Evolutionary conservation across 2,329 filamentous ascomycete species (phyloP), one percentile per base, ranked within the genome.

Genomic region (Phyllachora maydis): DNA sequence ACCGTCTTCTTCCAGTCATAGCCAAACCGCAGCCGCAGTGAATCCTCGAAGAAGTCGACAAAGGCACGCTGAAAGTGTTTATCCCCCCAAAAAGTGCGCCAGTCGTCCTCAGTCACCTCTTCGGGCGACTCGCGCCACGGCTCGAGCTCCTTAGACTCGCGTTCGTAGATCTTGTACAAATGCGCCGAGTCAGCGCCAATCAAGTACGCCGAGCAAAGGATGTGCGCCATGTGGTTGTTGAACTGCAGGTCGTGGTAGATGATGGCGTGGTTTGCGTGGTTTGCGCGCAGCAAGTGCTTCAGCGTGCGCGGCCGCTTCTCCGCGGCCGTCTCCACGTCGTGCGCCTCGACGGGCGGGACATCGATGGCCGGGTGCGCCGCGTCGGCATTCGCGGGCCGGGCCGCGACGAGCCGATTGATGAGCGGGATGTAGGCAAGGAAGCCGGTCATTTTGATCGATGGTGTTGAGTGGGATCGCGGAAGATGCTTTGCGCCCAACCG

Each of bases 31-130:
- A 65, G 51, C 3, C 78, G 82, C 15, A 95, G 55, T 38, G 81
- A 69, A 43, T 98, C 88, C 44, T 98, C 88, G 41, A 91, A 95
- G 43, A 88, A 95, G 43, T 98, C 83, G 26, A 98, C 57, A 40
- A 73, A 98, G 1, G 82, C 85, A 29, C 85, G 65, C 47, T 98
- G 81, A 40, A 90, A 93, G 31, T 56, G 66, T 36, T 61, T 62
- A 42, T 81, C 67, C 12, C 85, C 83, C 16, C 93, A 45, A 37
- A 69, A 88, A 27, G 85, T 74, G 32, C 71, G 61, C 85, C 88
- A 98, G 43, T 98, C 88, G 27, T 73, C 61, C 31, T 70, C 60
- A 11, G 69, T 66, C 24, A 98, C 65, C 48, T 98, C 88, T 4
- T 71, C 68, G 0, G 88, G 88, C 2, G 83, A 81, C 34, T 83